Evolutionary conservation across 495 filamentous ascomycete species (phyloP), one percentile per base, ranked within the genome.

Genomic region (Tuber microsphaerosporum): DNA sequence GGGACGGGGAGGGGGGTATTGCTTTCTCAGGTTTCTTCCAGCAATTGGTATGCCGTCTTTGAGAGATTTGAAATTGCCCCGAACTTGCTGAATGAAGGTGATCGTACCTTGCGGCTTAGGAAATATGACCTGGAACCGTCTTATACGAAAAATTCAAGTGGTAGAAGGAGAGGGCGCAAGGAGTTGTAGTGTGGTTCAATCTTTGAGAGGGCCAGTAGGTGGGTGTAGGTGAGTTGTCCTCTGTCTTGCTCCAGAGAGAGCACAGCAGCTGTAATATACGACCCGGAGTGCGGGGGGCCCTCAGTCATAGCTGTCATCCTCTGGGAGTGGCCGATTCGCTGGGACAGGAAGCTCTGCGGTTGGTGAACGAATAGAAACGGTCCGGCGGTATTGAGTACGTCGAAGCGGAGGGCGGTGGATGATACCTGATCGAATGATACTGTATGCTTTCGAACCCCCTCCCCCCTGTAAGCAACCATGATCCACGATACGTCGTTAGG

Each of bases 201-300:
- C 44, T 41, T 75, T 48, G 37, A 75, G 76, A 69, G 56, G 48
- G 14, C 43, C 34, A 68, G 43, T 17, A 68, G 73, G 73, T 72
- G 75, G 73, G 43, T 72, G 69, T 45, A 71, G 73, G 73, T 75
- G 72, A 43, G 22, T 46, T 70, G 73, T 79, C 73, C 34, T 73
- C 56, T n/a, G 56, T 10, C 46, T 68, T 79, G 41, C 65, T 65
- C 61, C 45, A 65, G 56, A n/a, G 76, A 79, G 77, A 75, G 68
- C 61, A 79, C 69, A 56, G 48, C 75, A 75, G 77, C 70, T n/a
- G 76, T 79, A 79, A 75, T 79, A 79, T 79, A 79, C 68, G 74
- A 73, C 34, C 69, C 71, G 37, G 56, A 43, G 77, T 79, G 77
- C 77, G 77, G 77, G 77, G 77, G 73, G 51, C 39, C 51, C 46